Conservation (phyloP, 1,139 yeast species). For the Candida buenavistaensis region DNA sequence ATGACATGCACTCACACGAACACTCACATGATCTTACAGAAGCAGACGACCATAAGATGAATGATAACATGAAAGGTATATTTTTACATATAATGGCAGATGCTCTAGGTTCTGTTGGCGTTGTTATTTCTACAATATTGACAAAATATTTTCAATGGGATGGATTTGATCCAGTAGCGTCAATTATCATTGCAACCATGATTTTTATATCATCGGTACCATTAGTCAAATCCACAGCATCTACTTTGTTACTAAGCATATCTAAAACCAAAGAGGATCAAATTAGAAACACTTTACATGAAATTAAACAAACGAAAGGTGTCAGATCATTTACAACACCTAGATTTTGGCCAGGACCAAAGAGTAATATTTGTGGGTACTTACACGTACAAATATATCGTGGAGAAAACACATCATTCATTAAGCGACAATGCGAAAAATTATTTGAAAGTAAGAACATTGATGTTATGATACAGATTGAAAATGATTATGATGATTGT, state of each 20-base stretch:
- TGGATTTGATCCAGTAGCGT: constrained; percentile 90
- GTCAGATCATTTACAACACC: constrained; percentile 86
- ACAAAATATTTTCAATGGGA: constrained; percentile 58
- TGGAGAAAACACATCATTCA: constrained; percentile 64
- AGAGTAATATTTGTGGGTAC: constrained; percentile 47
- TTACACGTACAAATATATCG: constrained; percentile 69
- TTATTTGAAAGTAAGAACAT: constrained; percentile 34
- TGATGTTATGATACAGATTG: constrained; percentile 60
- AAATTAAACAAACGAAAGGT: constrained; percentile 70
- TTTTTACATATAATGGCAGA: constrained; percentile 93
- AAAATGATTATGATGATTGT: constrained; percentile 55
- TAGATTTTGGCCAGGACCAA: constrained; percentile 80
- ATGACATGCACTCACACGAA: constrained; percentile 11
- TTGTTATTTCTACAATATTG: constrained; percentile 77
- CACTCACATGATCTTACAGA: constrained; percentile 1
- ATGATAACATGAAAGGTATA: constrained; percentile 93
- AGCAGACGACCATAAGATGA: constrained; percentile 26
- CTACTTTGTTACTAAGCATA: constrained; percentile 65
- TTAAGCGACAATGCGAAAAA: constrained; percentile 62
- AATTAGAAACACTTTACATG: constrained; percentile 64
- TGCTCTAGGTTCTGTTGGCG: constrained; percentile 95
- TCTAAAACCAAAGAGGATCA: constrained; percentile 54
- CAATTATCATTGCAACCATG: constrained; percentile 78
- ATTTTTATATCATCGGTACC: constrained; percentile 85
- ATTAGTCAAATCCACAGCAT: constrained; percentile 75